These are phyloP conservation scores for Lactarius sp. DNA, from an alignment of 768 basidiomycete genomes.

Conservation along the genomic window DNA sequence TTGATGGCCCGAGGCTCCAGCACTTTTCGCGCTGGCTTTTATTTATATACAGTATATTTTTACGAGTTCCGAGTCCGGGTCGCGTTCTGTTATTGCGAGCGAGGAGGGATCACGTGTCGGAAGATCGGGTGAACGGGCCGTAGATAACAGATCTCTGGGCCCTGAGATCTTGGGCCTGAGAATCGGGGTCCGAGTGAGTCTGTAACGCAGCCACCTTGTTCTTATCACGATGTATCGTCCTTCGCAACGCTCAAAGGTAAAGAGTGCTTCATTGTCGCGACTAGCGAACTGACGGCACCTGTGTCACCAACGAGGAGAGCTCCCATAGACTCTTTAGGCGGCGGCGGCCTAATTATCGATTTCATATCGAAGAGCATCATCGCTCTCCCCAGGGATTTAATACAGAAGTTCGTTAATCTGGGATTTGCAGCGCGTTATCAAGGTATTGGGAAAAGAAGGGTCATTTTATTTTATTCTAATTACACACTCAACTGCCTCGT, in stretches of 20 bases:
- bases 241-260: not conserved
- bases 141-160: not conserved
- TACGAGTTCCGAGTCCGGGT: too few species aligned
- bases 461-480: not conserved
- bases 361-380: constrained; percentile 3
- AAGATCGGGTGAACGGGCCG: not conserved
- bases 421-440: constrained; percentile 4
- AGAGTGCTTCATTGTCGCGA: not conserved
- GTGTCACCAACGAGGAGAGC: not conserved
- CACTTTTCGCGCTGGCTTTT: not conserved
- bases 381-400: not conserved
- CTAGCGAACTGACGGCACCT: not conserved
- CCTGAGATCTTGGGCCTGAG: too few species aligned
- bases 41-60: too few species aligned
- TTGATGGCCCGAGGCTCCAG: not conserved
- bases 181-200: too few species aligned
- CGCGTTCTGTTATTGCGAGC: too few species aligned
- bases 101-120: not conserved
- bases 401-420: not conserved
- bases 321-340: not conserved
- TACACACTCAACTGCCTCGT: constrained; percentile 8
- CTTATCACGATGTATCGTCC: not conserved
- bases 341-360: not conserved
- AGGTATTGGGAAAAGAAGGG: not conserved
- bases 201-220: not conserved